Percentiles rank a stretch among this genome's conserved stretches.
Evolutionary conservation across 345 rosid species (phyloP).

Genomic region (Litchi chinensis): DNA sequence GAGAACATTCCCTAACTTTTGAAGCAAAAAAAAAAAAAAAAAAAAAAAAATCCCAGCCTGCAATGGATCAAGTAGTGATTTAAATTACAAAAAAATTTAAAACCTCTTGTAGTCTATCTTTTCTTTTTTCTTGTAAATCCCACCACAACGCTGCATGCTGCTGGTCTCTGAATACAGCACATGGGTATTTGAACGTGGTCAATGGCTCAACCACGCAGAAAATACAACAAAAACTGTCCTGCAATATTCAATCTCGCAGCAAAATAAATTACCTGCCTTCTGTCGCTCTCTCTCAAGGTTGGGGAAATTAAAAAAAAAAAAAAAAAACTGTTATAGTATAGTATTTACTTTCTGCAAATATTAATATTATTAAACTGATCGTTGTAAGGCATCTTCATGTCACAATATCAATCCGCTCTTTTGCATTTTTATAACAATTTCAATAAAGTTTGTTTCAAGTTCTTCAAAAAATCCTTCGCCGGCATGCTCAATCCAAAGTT

Average conservation of each 20-base stretch:
- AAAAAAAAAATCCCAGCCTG: too few species aligned
- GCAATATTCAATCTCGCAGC: constrained; percentile 7
- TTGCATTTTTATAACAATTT: constrained; percentile 26
- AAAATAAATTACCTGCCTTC: neutral
- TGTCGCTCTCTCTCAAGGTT: neutral
- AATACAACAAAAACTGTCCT: constrained; percentile 16
- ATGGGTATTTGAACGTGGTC: constrained; percentile 21
- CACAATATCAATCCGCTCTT: neutral
- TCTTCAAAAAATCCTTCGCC: constrained; percentile 53
- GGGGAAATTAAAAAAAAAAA: neutral
- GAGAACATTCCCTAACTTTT: neutral
- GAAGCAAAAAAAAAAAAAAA: neutral
- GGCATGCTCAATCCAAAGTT: constrained; percentile 42
- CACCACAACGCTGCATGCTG: neutral
- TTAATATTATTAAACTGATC: too few species aligned
- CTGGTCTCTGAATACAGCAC: neutral
- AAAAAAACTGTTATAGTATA: neutral
- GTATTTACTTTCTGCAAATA: neutral
- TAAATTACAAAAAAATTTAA: neutral
- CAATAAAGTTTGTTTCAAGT: constrained; percentile 45
- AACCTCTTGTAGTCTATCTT: constrained; percentile 8
- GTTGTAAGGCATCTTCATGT: neutral
- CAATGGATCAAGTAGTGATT: neutral
- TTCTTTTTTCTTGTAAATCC: neutral
- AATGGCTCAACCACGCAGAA: constrained; percentile 17